Evolutionary conservation across 2,329 filamentous ascomycete species (phyloP).

Genomic region (Phaeosphaeria sp.): DNA sequence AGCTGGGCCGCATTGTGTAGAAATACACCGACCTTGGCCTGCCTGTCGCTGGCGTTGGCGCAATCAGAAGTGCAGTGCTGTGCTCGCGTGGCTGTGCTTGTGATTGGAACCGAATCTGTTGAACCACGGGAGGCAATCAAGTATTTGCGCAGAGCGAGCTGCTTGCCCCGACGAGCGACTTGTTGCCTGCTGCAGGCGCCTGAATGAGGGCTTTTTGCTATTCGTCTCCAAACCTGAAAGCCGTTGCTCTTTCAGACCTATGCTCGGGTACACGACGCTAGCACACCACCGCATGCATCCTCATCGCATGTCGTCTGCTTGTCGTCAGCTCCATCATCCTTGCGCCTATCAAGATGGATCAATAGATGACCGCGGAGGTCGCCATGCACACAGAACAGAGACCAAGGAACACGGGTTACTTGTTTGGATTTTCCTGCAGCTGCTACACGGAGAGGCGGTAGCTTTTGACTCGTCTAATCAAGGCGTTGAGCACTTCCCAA

Average conservation of each 20-base stretch:
- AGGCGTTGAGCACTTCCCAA: slow-evolving; percentile 17
- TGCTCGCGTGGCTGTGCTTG: not conserved
- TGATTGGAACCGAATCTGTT: not conserved
- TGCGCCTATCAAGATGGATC: slow-evolving; percentile 4
- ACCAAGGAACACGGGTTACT: slow-evolving; percentile 17
- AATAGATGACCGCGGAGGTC: slow-evolving; percentile 1
- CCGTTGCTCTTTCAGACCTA: not conserved
- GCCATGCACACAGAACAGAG: slow-evolving; percentile 5
- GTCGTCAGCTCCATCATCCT: slow-evolving; percentile 16
- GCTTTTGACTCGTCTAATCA: slow-evolving; percentile 13
- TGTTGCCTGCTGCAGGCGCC: not conserved
- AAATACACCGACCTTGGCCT: not conserved
- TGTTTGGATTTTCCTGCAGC: slow-evolving; percentile 23
- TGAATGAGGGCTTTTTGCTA: not conserved
- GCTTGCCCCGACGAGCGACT: not conserved
- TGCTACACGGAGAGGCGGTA: slow-evolving; percentile 13
- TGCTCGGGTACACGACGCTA: not conserved
- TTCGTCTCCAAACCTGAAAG: not conserved
- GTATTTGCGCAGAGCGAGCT: not conserved
- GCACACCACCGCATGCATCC: slow-evolving; percentile 2
- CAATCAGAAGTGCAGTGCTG: not conserved
- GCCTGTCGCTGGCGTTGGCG: not conserved
- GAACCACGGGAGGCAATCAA: not conserved
- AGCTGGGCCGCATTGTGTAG: not conserved
- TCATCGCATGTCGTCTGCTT: slow-evolving; percentile 15